Conservation (phyloP, 2,329 filamentous ascomycete species). For the Paraphaeosphaeria minitans region DNA sequence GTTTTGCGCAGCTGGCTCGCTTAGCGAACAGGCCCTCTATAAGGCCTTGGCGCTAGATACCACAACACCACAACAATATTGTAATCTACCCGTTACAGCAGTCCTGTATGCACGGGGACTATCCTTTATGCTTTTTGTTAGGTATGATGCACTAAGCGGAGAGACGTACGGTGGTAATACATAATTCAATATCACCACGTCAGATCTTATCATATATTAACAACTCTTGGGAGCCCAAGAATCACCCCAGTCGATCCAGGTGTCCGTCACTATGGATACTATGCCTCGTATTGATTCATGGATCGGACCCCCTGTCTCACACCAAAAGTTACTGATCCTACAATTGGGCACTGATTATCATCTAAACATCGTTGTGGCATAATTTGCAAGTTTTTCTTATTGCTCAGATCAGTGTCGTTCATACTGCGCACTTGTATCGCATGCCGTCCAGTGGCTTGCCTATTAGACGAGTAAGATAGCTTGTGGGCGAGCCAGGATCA, state of each 20-base stretch:
- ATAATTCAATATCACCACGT: neutral
- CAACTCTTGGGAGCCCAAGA: neutral
- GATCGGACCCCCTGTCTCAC: neutral
- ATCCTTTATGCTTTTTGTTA: no score
- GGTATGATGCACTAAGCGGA: neutral
- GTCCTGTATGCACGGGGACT: no score
- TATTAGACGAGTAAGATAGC: conserved; percentile 1
- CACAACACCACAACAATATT: no score
- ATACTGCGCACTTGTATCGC: neutral
- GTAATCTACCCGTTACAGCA: no score
- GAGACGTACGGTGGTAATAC: neutral
- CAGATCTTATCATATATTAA: neutral
- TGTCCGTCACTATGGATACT: neutral
- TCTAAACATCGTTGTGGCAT: neutral
- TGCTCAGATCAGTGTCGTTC: neutral
- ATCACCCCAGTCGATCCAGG: neutral
- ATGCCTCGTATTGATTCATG: neutral
- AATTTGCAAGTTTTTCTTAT: neutral
- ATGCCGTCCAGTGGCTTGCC: conserved; percentile 1
- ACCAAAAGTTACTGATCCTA: neutral
- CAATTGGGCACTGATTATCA: neutral
- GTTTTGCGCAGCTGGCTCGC: no score
- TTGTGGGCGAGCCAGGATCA: neutral
- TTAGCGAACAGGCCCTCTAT: no score
- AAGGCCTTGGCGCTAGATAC: no score